Base-by-base conservation (phyloP, 495 filamentous ascomycete genomes). In the Eremomyces bilateralis region DNA sequence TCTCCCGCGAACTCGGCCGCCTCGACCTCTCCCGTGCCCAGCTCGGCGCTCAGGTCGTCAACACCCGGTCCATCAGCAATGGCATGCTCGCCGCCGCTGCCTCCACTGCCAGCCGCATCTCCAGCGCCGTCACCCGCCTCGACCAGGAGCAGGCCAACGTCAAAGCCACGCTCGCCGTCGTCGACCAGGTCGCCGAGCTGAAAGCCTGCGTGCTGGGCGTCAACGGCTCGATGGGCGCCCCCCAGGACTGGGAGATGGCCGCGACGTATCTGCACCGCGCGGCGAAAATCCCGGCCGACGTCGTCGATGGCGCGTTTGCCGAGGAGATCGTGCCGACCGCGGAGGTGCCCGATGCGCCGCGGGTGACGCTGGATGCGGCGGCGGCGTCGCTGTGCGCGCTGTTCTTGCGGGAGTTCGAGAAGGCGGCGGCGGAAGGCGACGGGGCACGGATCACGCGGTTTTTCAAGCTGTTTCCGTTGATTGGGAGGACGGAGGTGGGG, bases 161-260 rank as follows among this genome's bases (percentile, higher is more conserved):
- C 4, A 79, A 82, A 43, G 73, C 78, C 17, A 95, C 90, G 4
- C 57, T 97, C 32, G 71, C 74, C 22, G 83, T 97, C 16, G 88
- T 95, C 3, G 85, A 94, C 48, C 84, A 92, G 52, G 90, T 97
- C 3, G 73, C 80, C 4, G 88, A 97, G 58, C 74, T 97, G 31
- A 94, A 94, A 53, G 71, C 84, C 4, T 97, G 88, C 48, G 80
- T 95, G 27, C 67, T 93, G 15, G 90, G 88, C n/a, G 83, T 95
- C 18, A 71, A 80, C 11, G 84, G 81, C 13, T 84, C 79, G 27
- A 95, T 97, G 88, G 90, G 88, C 10, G 88, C 82, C 1, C 77
- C 90, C 25, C 88, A 97, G 53, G 90, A 95, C 55, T 97, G 90
- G 90, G 88, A 97, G 57, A 85, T 76, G 1, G 88, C 88, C 3